Conservation (phyloP, 208 protist genomes). For the Trypanosoma rangeli region DNA sequence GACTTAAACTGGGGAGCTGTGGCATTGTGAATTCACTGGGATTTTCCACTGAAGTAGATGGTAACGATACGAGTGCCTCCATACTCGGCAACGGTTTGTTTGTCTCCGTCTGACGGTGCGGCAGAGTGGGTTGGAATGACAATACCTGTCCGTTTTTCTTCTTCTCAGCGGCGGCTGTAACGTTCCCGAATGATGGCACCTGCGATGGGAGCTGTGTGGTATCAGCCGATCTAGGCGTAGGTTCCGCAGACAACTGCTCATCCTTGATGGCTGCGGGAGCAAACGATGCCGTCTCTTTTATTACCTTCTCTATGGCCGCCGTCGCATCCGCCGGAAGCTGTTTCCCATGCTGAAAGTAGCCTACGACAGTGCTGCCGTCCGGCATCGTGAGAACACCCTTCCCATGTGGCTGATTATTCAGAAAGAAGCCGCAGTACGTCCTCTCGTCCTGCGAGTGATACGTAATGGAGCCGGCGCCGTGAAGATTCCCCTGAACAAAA, state of each 20-base stretch:
- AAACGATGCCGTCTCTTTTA: constrained; percentile 17
- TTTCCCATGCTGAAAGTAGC: constrained; percentile 39
- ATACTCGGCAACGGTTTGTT: background rate
- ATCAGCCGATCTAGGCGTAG: background rate
- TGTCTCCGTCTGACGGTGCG: background rate
- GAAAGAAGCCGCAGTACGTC: constrained; percentile 56
- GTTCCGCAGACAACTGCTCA: background rate
- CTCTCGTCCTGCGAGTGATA: constrained; percentile 39
- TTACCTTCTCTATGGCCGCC: constrained; percentile 21
- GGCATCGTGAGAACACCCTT: constrained; percentile 35
- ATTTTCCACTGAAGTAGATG: constrained; percentile 4
- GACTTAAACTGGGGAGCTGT: constrained; percentile 7
- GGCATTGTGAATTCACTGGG: constrained; percentile 12
- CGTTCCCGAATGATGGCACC: background rate
- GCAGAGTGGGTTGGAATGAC: background rate
- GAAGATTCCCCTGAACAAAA: constrained; percentile 45
- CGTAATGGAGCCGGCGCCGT: constrained; percentile 41
- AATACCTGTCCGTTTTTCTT: background rate
- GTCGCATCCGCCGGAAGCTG: constrained; percentile 29
- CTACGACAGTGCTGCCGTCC: constrained; percentile 21
- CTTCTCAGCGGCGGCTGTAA: background rate
- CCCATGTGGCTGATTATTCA: constrained; percentile 59
- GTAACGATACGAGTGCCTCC: background rate
- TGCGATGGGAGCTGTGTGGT: background rate
- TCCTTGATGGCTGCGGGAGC: background rate